Conservation (phyloP, 108 stramenopile species). For the Cyclotella sp. region DNA sequence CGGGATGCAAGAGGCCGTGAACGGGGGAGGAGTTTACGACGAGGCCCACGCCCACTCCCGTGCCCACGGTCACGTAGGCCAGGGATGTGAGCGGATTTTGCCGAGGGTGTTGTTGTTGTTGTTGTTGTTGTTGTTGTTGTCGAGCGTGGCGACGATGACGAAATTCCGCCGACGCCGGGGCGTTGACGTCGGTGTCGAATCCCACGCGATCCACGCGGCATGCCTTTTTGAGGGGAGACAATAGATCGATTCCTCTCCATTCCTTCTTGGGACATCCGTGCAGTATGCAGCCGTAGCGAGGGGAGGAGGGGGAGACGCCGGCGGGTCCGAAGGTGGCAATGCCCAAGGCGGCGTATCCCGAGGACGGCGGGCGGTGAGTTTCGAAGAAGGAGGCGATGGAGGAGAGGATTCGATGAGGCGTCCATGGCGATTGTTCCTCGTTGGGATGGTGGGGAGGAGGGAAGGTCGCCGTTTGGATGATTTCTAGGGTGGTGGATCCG, state of each 20-base stretch:
- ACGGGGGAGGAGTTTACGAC: slow-evolving; percentile 85
- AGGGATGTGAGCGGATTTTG: slow-evolving; percentile 50
- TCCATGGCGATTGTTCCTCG: slow-evolving; percentile 21
- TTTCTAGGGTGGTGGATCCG: slow-evolving; percentile 36
- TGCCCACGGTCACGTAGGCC: slow-evolving; percentile 94
- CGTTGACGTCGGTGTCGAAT: slow-evolving; percentile 98
- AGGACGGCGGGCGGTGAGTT: slow-evolving; percentile 38
- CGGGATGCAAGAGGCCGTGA: slow-evolving; percentile 95
- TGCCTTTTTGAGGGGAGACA: slow-evolving; percentile 65
- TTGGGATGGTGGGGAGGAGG: slow-evolving; percentile 63
- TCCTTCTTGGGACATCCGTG: slow-evolving; percentile 87
- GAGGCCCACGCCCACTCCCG: slow-evolving; percentile 96
- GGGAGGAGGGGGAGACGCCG: slow-evolving; percentile 58
- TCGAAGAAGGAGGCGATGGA: slow-evolving; percentile 59
- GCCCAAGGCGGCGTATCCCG: slow-evolving; percentile 80
- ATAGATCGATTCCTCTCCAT: slow-evolving; percentile 84
- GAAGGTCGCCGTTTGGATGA: slow-evolving; percentile 56
- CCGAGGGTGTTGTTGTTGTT: background rate
- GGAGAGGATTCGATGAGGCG: slow-evolving; percentile 57
- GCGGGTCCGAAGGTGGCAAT: slow-evolving; percentile 95
- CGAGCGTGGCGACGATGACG: slow-evolving; percentile 18
- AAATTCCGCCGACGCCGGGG: slow-evolving; percentile 95
- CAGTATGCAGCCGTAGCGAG: slow-evolving; percentile 89
- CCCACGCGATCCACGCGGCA: slow-evolving; percentile 51
- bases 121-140: background rate